phyloP scores from a whole-genome alignment of 208 protist genomes.

The Polymyxa betae region DNA sequence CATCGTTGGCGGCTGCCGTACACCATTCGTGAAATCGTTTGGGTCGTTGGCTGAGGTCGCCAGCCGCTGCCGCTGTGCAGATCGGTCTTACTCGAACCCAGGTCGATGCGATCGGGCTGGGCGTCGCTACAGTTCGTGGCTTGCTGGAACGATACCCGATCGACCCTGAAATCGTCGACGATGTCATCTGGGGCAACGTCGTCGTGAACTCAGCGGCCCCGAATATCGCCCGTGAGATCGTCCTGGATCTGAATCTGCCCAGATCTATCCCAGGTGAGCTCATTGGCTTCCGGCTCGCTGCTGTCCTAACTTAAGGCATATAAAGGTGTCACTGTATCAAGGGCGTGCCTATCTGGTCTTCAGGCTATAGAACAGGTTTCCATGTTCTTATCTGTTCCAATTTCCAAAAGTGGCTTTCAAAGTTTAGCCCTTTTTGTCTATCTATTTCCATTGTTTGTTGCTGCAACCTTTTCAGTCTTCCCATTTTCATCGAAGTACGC shows the following conservation, averaged over 20 bases:
- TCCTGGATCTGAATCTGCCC: slow-evolving; percentile 79
- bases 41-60: slow-evolving; percentile 3
- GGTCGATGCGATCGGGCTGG: slow-evolving; percentile 75
- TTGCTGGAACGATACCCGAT: slow-evolving; percentile 78
- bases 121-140: slow-evolving; percentile 75
- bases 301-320: slow-evolving; percentile 65
- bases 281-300: neutral
- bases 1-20: slow-evolving; percentile 30
- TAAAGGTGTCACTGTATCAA: slow-evolving; percentile 78
- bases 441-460: no score
- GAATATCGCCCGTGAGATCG: slow-evolving; percentile 82
- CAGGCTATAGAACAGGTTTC: slow-evolving; percentile 77
- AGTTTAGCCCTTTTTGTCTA: no score
- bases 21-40: slow-evolving; percentile 58
- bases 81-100: slow-evolving; percentile 60
- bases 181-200: slow-evolving; percentile 85
- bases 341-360: slow-evolving; percentile 80
- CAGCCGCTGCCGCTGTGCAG: neutral
- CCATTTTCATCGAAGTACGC: no score
- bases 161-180: slow-evolving; percentile 77
- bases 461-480: no score
- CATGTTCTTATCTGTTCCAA: no score
- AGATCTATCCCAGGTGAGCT: slow-evolving; percentile 60
- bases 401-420: no score
- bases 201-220: slow-evolving; percentile 77